Base-by-base conservation (phyloP, 192 early-diverging fungal species). In the Diversispora eburnea region DNA sequence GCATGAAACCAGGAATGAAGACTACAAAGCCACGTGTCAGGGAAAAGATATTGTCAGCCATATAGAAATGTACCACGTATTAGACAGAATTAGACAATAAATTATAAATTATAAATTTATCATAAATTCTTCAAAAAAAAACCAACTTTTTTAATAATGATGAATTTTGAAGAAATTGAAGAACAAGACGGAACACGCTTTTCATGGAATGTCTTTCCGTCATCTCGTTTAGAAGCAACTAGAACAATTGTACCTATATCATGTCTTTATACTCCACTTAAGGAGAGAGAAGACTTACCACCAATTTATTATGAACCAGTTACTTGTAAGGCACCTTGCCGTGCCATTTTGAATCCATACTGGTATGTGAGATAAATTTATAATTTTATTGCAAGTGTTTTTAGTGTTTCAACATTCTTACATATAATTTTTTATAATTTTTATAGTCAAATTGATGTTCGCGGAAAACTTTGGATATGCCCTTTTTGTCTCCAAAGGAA, bases 401-500 rank as follows among this genome's bases (percentile, higher is more conserved):
- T n/a, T n/a, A n/a, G n/a, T n/a, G 3, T 10, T 42, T 22, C 19
- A 22, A 41, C 12, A 54, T 17, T 10, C 51, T 54, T 54, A 0
- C 70, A 12, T 43, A 15, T n/a, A 6, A n/a, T 10, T 17, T 9
- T 47, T 58, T 54, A n/a, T 56, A 13, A 6, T 25, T 45, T 47
- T 51, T 17, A 39, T 73, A 95, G 94, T 79, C 95, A 98, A 84
- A 94, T 98, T 75, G 97, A 99, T 81, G 89, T 96, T 20, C 94
- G 94, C 47, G 92, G 88, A 10, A 95, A 95, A 81, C 85, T 98
- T 42, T 99, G 97, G 97, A 95, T 97, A 71, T 99, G 97, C 76
- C 94, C 98, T n/a, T 96, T 99, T 81, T 98, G 98, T 77, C 81
- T 97, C 78, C 92, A 94, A 77, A 90, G 98, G 54, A 99, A 98